These are phyloP conservation scores for Dendrobium chrysotoxum DNA, from an alignment of 106 monocot species.

Conservation along the genomic window DNA sequence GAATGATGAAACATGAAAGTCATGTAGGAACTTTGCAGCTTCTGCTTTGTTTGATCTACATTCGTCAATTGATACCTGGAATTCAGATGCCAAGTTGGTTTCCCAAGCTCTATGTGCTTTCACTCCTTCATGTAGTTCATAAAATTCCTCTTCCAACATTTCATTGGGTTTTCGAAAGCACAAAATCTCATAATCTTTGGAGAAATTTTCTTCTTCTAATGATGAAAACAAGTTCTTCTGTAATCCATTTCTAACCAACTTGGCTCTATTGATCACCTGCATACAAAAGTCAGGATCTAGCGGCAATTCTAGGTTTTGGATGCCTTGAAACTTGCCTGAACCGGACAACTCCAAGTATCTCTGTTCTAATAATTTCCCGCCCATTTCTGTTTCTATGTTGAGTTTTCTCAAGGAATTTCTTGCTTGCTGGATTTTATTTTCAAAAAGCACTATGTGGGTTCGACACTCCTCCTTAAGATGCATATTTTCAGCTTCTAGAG, in stretches of 20 bases:
- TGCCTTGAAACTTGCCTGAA: slow-evolving; percentile 11
- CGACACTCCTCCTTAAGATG: slow-evolving; percentile 22
- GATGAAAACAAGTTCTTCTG: slow-evolving; percentile 18
- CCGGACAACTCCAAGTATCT: slow-evolving; percentile 8
- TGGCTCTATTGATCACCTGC: background rate
- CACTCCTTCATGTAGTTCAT: slow-evolving; percentile 15
- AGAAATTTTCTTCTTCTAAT: slow-evolving; percentile 13
- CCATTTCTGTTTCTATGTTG: slow-evolving; percentile 4
- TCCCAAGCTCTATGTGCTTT: slow-evolving; percentile 22
- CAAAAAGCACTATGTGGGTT: slow-evolving; percentile 4
- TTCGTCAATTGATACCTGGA: slow-evolving; percentile 16
- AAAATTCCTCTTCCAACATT: slow-evolving; percentile 12
- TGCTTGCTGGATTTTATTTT: slow-evolving; percentile 15
- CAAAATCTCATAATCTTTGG: slow-evolving; percentile 23
- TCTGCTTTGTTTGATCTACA: slow-evolving; percentile 26
- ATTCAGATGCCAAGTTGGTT: slow-evolving; percentile 10
- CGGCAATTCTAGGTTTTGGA: slow-evolving; percentile 12
- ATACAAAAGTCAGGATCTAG: slow-evolving; percentile 14
- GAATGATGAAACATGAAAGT: slow-evolving; percentile 34
- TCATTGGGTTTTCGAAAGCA: slow-evolving; percentile 18
- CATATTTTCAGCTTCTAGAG: slow-evolving; percentile 22
- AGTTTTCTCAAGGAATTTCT: slow-evolving; percentile 16
- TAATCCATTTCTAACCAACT: slow-evolving; percentile 17
- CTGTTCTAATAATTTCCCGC: slow-evolving; percentile 8
- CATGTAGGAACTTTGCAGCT: slow-evolving; percentile 26